Conservation (phyloP, 306 rosid genomes). For the Cucurbita ficifolia region DNA sequence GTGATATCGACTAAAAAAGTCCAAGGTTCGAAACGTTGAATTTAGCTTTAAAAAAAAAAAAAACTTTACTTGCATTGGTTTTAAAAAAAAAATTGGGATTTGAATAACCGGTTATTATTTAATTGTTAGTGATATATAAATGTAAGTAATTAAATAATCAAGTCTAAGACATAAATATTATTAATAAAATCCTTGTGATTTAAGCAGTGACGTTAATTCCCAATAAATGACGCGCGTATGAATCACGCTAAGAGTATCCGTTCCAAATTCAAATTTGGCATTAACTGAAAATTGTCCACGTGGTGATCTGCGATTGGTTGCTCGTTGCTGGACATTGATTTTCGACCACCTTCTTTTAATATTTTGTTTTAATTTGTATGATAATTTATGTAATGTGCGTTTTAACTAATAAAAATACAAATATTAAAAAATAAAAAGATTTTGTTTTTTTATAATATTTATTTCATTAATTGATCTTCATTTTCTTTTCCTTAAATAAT, state of each 20-base stretch:
- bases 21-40: no score
- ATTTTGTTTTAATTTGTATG: background rate
- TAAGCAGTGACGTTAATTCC: constrained; percentile 2
- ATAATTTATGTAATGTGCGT: no score
- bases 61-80: no score
- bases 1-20: no score
- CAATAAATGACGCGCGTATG: background rate
- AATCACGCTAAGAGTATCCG: background rate
- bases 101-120: background rate
- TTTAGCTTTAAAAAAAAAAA: no score
- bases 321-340: background rate
- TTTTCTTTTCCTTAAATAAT: no score
- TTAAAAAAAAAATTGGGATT: background rate
- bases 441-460: no score
- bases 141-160: background rate
- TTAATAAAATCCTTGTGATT: background rate
- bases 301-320: background rate
- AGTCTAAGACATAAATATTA: background rate
- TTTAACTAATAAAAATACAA: no score
- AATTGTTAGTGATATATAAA: background rate
- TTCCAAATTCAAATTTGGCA: background rate
- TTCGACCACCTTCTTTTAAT: background rate
- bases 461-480: no score
- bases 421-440: no score
- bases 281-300: background rate